Percentiles rank a stretch among this genome's conserved stretches.
phyloP scores from a whole-genome alignment of 768 basidiomycete species.

The Gymnopilus junonius region DNA sequence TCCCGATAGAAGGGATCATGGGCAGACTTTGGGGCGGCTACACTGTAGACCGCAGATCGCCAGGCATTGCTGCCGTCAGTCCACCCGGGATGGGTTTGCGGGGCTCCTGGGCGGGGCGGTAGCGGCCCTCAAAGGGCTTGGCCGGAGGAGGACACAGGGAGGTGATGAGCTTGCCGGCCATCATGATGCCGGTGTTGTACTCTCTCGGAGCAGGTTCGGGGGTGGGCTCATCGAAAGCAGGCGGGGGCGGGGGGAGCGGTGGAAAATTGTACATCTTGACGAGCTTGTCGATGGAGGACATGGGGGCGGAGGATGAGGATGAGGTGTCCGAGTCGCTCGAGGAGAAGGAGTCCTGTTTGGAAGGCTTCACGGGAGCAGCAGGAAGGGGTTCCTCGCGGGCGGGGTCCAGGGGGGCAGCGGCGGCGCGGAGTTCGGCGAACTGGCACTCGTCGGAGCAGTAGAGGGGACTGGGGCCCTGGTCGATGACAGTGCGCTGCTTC shows the following conservation, averaged over 20 bases:
- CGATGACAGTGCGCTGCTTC: conserved; percentile 72
- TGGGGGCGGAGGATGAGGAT: conserved; percentile 21
- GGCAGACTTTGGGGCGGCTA: conserved; percentile 43
- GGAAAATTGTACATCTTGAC: conserved; percentile 48
- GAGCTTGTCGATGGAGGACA: conserved; percentile 36
- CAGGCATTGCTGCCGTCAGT: conserved; percentile 68
- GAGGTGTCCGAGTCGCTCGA: conserved; percentile 28
- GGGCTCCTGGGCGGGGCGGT: conserved; percentile 35
- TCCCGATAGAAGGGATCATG: conserved; percentile 34
- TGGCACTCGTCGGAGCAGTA: conserved; percentile 86
- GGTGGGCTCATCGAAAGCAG: conserved; percentile 37
- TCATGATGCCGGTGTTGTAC: conserved; percentile 68
- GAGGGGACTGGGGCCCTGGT: conserved; percentile 78
- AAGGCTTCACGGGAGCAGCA: conserved; percentile 30
- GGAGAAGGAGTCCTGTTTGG: conserved; percentile 40
- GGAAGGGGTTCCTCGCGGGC: conserved; percentile 35
- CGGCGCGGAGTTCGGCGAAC: conserved; percentile 55
- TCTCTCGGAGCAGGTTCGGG: conserved; percentile 34
- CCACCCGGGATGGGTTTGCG: conserved; percentile 66
- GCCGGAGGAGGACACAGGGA: conserved; percentile 45
- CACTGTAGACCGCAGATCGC: conserved; percentile 66
- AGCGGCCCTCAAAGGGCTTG: conserved; percentile 39
- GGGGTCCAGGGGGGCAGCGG: conserved; percentile 47
- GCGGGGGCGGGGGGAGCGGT: conserved; percentile 57
- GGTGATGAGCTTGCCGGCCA: conserved; percentile 62